Evolutionary conservation across 1,284 basidiomycete genomes (phyloP).

Genomic region (Pyrrhoderma noxium): DNA sequence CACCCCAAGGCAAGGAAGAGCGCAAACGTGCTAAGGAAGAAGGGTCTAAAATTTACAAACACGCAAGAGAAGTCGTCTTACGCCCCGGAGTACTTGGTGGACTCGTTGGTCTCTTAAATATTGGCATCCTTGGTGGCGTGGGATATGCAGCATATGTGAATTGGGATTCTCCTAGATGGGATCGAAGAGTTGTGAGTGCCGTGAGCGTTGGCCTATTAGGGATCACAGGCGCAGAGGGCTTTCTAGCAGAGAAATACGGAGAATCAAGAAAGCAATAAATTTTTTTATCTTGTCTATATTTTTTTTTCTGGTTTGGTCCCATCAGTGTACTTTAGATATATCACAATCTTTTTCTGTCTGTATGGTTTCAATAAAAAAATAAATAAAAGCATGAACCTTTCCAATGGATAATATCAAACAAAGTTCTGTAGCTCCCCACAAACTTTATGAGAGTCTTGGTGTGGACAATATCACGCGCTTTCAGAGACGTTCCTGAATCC

Average conservation of each 20-base stretch:
- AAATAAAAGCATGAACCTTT: no score
- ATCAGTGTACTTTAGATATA: no score
- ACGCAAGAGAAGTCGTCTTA: slow-evolving; percentile 52
- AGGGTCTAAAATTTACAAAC: slow-evolving; percentile 52
- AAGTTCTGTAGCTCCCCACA: no score
- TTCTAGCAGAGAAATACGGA: slow-evolving; percentile 10
- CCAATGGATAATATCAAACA: no score
- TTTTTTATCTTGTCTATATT: no score
- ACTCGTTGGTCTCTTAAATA: slow-evolving; percentile 56
- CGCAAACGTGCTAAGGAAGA: slow-evolving; percentile 53
- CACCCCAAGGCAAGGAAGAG: slow-evolving; percentile 50
- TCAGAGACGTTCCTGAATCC: no score
- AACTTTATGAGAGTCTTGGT: no score
- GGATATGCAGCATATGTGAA: slow-evolving; percentile 65
- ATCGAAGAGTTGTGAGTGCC: slow-evolving; percentile 57
- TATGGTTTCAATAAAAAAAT: no score
- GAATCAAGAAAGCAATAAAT: not conserved
- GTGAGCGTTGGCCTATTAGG: slow-evolving; percentile 58
- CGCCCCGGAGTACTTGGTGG: slow-evolving; percentile 67
- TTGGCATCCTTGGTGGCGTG: slow-evolving; percentile 57
- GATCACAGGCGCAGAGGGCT: slow-evolving; percentile 60
- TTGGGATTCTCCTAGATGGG: slow-evolving; percentile 67
- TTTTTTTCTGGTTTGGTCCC: no score
- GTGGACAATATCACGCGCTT: no score
- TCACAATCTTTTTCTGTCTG: no score